A percentile compares a stretch with the other conserved stretches of the same genome.
These are phyloP conservation scores for Botryotinia convoluta DNA, from an alignment of 2,329 filamentous ascomycete species.

Conservation along the genomic window DNA sequence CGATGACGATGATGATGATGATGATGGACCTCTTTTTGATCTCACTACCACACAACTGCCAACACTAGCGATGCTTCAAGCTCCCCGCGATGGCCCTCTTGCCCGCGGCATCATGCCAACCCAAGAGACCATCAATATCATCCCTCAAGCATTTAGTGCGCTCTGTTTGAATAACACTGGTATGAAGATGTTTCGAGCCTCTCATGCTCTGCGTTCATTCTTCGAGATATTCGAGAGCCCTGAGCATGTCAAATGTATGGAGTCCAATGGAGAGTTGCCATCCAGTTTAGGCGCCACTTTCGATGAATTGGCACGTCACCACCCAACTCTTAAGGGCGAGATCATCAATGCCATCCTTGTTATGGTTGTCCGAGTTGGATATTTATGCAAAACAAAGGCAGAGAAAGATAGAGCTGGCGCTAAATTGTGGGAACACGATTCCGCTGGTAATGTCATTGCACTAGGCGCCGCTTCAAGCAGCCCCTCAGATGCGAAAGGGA, in stretches of 20 bases:
- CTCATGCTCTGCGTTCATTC: slow-evolving; percentile 78
- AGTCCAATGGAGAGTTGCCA: slow-evolving; percentile 69
- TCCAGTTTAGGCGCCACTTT: slow-evolving; percentile 77
- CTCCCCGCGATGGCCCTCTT: slow-evolving; percentile 45
- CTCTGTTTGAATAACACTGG: slow-evolving; percentile 89
- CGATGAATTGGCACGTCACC: slow-evolving; percentile 91
- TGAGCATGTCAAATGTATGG: slow-evolving; percentile 80
- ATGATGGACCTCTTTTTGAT: slow-evolving; percentile 35
- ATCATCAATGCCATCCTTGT: slow-evolving; percentile 84
- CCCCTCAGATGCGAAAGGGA: slow-evolving; percentile 39
- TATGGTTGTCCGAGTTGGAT: slow-evolving; percentile 80
- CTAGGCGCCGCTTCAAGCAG: slow-evolving; percentile 46
- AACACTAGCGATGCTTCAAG: slow-evolving; percentile 48
- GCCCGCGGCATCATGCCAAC: slow-evolving; percentile 81
- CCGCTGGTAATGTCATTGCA: slow-evolving; percentile 56
- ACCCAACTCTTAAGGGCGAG: slow-evolving; percentile 74
- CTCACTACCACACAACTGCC: slow-evolving; percentile 52
- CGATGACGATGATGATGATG: slow-evolving; percentile 35
- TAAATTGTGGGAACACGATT: slow-evolving; percentile 67
- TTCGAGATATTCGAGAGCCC: slow-evolving; percentile 97
- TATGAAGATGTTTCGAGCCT: slow-evolving; percentile 82
- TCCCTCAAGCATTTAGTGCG: slow-evolving; percentile 86
- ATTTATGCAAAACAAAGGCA: slow-evolving; percentile 70
- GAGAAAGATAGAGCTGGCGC: slow-evolving; percentile 69
- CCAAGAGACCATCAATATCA: slow-evolving; percentile 79